These are phyloP conservation scores for Zygoascus ofunaensis DNA, from an alignment of 805 yeast species.

Conservation along the genomic window DNA sequence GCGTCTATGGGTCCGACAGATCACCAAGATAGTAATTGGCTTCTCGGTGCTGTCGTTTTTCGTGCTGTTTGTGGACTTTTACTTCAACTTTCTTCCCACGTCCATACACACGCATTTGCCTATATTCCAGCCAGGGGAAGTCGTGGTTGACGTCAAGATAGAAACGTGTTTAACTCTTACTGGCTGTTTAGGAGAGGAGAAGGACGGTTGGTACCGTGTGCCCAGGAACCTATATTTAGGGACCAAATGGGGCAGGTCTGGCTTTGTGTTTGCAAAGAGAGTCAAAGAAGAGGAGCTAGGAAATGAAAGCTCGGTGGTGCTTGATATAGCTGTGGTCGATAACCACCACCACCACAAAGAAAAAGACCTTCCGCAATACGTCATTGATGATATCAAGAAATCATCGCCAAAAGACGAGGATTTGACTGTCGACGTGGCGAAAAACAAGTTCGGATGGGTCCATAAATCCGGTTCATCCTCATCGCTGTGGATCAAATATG, in stretches of 20 bases:
- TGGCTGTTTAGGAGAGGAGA: slow-evolving; percentile 12
- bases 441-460: slow-evolving; percentile 27
- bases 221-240: slow-evolving; percentile 42
- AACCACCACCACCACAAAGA: background rate
- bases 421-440: slow-evolving; percentile 11
- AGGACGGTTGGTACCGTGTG: slow-evolving; percentile 36
- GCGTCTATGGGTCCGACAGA: slow-evolving; percentile 12
- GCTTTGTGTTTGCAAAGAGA: slow-evolving; percentile 31
- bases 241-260: slow-evolving; percentile 32
- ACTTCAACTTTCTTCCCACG: slow-evolving; percentile 31
- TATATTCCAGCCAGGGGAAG: slow-evolving; percentile 36
- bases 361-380: slow-evolving; percentile 17
- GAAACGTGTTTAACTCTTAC: slow-evolving; percentile 26
- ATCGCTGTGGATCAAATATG: slow-evolving; percentile 57
- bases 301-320: slow-evolving; percentile 10
- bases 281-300: slow-evolving; percentile 13
- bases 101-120: slow-evolving; percentile 31
- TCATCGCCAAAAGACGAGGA: slow-evolving; percentile 1
- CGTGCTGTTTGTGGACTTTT: slow-evolving; percentile 33
- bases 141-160: slow-evolving; percentile 36
- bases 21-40: slow-evolving; percentile 8
- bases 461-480: slow-evolving; percentile 16
- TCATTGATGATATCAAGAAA: slow-evolving; percentile 10
- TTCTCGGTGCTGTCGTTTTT: slow-evolving; percentile 11
- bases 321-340: slow-evolving; percentile 13